Percentiles rank a stretch among this genome's conserved stretches.
phyloP scores from a whole-genome alignment of 2,329 filamentous ascomycete species.

The Fusarium sororula region DNA sequence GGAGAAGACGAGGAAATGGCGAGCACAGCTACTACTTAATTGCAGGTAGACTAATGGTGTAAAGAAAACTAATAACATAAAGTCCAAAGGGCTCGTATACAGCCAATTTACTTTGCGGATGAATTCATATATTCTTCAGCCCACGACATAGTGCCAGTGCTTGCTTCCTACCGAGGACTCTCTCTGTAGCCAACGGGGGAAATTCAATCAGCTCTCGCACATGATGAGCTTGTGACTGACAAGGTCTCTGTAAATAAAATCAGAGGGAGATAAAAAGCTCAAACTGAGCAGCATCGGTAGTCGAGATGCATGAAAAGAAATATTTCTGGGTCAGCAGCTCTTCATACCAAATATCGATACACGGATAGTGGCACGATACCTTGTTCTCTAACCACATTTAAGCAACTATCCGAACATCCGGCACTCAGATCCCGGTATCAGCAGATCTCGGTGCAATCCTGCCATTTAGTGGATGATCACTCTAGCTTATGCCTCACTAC shows the following conservation, averaged over 20 bases:
- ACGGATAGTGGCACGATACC: fast-evolving
- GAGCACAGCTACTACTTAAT: background rate
- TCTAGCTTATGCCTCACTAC: background rate
- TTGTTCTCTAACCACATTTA: background rate
- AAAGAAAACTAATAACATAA: fast-evolving
- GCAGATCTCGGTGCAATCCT: background rate
- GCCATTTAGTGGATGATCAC: background rate
- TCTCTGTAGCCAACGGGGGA: background rate
- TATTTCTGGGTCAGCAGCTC: fast-evolving
- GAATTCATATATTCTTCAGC: background rate
- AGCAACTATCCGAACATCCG: background rate
- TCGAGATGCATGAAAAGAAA: background rate
- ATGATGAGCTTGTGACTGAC: fast-evolving
- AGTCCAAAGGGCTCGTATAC: fast-evolving
- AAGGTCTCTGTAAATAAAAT: fast-evolving
- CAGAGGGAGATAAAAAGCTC: fast-evolving
- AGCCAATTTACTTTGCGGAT: too few species aligned
- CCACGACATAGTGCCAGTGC: fast-evolving
- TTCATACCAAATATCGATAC: background rate
- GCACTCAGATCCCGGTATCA: background rate
- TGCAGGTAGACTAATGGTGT: fast-evolving
- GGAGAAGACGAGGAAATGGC: background rate
- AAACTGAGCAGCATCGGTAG: too few species aligned
- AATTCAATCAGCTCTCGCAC: fast-evolving
- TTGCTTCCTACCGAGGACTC: fast-evolving